Evolutionary conservation across 164 flowering plant genomes (phyloP), one percentile per base, ranked within the genome.

Genomic region (Vitis rotundifolia): DNA sequence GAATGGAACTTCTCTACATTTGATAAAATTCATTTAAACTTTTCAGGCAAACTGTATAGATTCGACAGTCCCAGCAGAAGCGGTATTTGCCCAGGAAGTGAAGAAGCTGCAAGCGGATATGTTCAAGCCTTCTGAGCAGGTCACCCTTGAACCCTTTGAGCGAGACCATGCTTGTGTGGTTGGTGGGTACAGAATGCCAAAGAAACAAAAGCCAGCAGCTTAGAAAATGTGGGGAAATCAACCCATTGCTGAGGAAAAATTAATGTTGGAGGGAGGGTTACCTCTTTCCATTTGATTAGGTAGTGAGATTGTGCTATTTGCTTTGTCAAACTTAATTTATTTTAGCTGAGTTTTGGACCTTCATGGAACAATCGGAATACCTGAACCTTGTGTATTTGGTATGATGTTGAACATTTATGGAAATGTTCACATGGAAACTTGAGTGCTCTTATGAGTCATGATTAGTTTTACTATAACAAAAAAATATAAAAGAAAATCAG

Each of bases 111-210:
- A 88, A 69, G 86, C 78, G 13, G 97, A 91, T 13, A 97, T 91
- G 72, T 91, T 95, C 76, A 95, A 84, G 78, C 91, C 90, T 9
- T 55, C 78, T 0, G 98, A 93, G 69, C 98, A 93, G 66, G 95
- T 91, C 18, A 93, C 97, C 0, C 89, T 93, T 11, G 97, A 93
- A 77, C 97, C 97, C 1, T 93, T 88, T 69, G 99, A 95, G 78
- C 80, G 98, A 26, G 99, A 93, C 76, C 98, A 95, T 79, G 99
- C 98, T 61, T 93, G 98, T 84, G 99, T 95, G n/a, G 94, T 95
- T 26, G 99, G 99, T 63, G 87, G 87, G 9, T 95, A 95, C 80
- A 72, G 99, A 9, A 55, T 85, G 79, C 91, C 97, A 1, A 93
- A 91, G 90, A 91, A 93, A 50, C 83, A 84, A 56, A 92, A 91